Conservation (phyloP, 495 filamentous ascomycete genomes). For the Annulohypoxylon bovei region DNA sequence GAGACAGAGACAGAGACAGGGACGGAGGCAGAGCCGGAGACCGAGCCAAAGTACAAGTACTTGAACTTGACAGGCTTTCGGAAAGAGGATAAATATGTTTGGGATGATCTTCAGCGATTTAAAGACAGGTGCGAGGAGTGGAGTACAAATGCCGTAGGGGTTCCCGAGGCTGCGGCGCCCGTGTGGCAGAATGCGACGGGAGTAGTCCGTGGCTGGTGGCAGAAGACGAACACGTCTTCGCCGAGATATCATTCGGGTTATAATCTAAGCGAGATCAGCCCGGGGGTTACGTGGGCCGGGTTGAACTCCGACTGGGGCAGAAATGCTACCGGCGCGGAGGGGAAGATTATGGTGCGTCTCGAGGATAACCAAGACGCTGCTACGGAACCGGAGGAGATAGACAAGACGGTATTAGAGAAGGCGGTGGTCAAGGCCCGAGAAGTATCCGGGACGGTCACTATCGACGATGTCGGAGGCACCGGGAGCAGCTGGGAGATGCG, state of each 20-base stretch:
- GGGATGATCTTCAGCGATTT: conserved; percentile 68
- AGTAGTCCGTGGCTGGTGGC: conserved; percentile 78
- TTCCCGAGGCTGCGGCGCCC: conserved; percentile 52
- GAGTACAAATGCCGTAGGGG: conserved; percentile 53
- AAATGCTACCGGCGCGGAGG: conserved; percentile 73
- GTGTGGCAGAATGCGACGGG: conserved; percentile 87
- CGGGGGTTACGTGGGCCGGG: conserved; percentile 53
- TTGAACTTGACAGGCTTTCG: conserved; percentile 82
- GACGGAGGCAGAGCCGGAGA: conserved; percentile 1
- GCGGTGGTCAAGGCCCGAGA: conserved; percentile 59
- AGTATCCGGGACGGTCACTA: conserved; percentile 70
- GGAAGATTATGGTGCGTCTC: conserved; percentile 61
- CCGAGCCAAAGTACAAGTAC: conserved; percentile 60
- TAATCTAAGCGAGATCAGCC: conserved; percentile 60
- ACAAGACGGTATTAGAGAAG: conserved; percentile 36
- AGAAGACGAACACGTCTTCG: conserved; percentile 60
- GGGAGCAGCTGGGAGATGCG: conserved; percentile 78
- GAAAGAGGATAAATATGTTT: conserved; percentile 76
- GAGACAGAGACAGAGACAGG: background rate
- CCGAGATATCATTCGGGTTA: conserved; percentile 50
- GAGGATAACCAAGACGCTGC: conserved; percentile 57
- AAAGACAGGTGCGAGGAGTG: conserved; percentile 55
- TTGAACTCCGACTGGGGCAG: conserved; percentile 65
- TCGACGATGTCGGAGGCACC: conserved; percentile 73
- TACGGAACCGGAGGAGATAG: conserved; percentile 41